Evolutionary conservation across 2,329 filamentous ascomycete genomes (phyloP), one percentile per base, ranked within the genome.

Genomic region (Trichoderma guizhouense): DNA sequence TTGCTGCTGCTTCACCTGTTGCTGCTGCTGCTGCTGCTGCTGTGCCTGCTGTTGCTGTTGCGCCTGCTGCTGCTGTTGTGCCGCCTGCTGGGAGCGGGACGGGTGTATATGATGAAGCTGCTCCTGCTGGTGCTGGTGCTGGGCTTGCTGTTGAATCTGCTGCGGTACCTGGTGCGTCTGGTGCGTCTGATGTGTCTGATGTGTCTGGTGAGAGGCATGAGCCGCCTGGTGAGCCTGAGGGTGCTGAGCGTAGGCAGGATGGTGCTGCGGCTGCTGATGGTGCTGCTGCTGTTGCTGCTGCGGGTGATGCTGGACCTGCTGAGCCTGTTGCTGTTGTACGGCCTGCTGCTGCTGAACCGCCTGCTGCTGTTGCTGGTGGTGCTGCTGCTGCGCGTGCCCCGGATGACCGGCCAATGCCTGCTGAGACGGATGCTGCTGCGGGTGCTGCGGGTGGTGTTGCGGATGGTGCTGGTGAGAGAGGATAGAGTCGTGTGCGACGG

Each of bases 401-500:
- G 76, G 78, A 65, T 76, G 77, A 63, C 76, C 76, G 9, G 77
- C 77, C 26, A 76, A 76, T 3, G 73, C 72, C 18, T 81, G 78
- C 28, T 78, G 76, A 1, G 77, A 76, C 2, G 77, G 79, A 11
- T 77, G 76, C 64, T 78, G 77, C 32, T 81, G 80, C 15, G 78
- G 76, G 5, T 78, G 80, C 43, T 82, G 82, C 15, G 80, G 81
- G 3, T 79, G 78, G 43, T 80, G 79, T n/a, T 69, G 76, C 67
- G 77, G 71, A 55, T 79, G 78, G 26, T 75, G 76, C 32, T 81
- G 81, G 71, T 85, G 84, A 14, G 84, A 83, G 65, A 85, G 78
- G 26, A 86, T 80, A 3, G 81, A 75, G 65, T 84, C 82, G 75
- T 82, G 83, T 64, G 82, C 81, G 66, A 84, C 81, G 63, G 83